Base-by-base conservation (phyloP, 1,139 yeast species). In the Pichia norvegensis region DNA sequence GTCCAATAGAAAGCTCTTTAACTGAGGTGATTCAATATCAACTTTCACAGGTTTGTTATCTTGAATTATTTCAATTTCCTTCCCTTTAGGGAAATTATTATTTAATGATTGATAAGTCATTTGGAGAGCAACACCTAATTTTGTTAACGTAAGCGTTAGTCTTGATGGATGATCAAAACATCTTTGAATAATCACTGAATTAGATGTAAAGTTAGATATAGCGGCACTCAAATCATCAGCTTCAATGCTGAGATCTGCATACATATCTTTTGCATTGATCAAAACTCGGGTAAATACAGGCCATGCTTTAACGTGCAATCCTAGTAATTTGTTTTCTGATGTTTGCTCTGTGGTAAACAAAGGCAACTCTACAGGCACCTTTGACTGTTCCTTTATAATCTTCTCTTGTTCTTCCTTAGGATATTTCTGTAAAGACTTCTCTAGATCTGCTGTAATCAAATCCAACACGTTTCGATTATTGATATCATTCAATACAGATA, bases 151-250 rank as follows among this genome's bases (percentile, higher is more conserved):
- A 19, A 55, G 27, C 3, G 52, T 48, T n/a, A 52, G 29, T 36
- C 49, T 46, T 6, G 56, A 52, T 3, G 56, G 55, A 38, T 52
- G 55, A 21, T 51, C 54, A 33, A 47, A 50, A 25, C 54, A 48
- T 35, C 52, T 43, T 44, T 53, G 54, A 22, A 54, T 47, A 9
- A 55, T 45, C 19, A 47, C 44, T 0, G 55, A 45, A 37, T 53
- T 55, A n/a, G 50, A 46, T 4, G 55, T 49, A 9, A 52, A 40
- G 29, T 46, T 47, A 16, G 78, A 76, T 68, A 72, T 62, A 2
- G 60, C 55, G 8, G 55, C 52, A 16, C 50, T 43, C 6, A 53
- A 40, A 38, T 52, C 57, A 21, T 55, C 56, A 20, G 52, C 50
- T 36, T 55, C 52, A n/a, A 58, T 46, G 40, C 59, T 50, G 14